phyloP scores from a whole-genome alignment of 2,329 filamentous ascomycete genomes.

The Penicillium occitanis region DNA sequence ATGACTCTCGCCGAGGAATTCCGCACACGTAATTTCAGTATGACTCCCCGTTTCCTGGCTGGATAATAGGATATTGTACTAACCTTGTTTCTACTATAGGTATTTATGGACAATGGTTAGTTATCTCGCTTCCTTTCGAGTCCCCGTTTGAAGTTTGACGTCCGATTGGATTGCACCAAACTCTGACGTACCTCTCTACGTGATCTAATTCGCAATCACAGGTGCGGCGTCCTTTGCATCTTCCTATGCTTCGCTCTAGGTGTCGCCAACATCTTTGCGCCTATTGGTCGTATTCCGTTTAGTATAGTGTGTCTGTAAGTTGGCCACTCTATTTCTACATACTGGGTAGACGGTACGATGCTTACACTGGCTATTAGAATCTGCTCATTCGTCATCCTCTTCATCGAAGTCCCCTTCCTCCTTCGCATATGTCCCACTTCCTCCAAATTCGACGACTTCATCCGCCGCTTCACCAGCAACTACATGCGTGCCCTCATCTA shows the following conservation, averaged over 20 bases:
- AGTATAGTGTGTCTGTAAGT: slow-evolving; percentile 59
- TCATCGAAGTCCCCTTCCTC: slow-evolving; percentile 88
- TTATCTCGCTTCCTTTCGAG: slow-evolving; percentile 23
- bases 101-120: slow-evolving; percentile 69
- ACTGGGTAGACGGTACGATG: background rate
- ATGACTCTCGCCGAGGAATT: slow-evolving; percentile 65
- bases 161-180: background rate
- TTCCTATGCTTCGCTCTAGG: slow-evolving; percentile 66
- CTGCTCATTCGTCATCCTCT: slow-evolving; percentile 72
- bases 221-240: slow-evolving; percentile 59
- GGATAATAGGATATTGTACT: slow-evolving; percentile 8
- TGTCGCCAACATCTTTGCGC: slow-evolving; percentile 67
- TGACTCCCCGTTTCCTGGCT: slow-evolving; percentile 32
- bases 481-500: slow-evolving; percentile 95
- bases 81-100: slow-evolving; percentile 44
- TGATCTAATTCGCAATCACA: slow-evolving; percentile 23
- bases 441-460: slow-evolving; percentile 78
- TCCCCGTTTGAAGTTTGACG: background rate
- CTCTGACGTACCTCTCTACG: background rate
- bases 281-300: slow-evolving; percentile 59
- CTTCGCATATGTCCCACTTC: slow-evolving; percentile 98
- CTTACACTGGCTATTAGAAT: slow-evolving; percentile 51
- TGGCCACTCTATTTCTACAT: background rate
- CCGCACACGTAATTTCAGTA: slow-evolving; percentile 66
- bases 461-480: slow-evolving; percentile 91